A percentile compares a stretch with the other conserved stretches of the same genome.
Evolutionary conservation across 768 basidiomycete species (phyloP).

Genomic region (Mycena metata): DNA sequence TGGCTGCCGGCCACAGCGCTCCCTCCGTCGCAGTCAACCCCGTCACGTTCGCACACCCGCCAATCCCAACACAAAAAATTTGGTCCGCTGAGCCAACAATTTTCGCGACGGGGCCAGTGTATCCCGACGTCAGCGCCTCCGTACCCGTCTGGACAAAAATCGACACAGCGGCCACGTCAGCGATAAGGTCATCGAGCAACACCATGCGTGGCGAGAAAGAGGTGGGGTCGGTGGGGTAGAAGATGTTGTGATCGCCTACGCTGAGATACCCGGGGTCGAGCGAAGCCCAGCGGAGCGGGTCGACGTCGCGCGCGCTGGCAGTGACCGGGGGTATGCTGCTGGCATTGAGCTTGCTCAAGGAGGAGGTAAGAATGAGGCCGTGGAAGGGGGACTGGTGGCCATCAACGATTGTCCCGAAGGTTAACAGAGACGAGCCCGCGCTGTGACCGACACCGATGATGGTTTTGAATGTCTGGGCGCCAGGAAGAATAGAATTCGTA

Average conservation of each 20-base stretch:
- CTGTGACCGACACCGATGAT: constrained; percentile 16
- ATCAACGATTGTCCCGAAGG: constrained; percentile 6
- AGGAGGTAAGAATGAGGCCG: constrained; percentile 11
- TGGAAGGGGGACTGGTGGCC: constrained; percentile 9
- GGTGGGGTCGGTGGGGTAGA: constrained; percentile 12
- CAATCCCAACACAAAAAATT: too few species aligned
- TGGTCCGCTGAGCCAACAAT: too few species aligned
- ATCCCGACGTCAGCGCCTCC: too few species aligned
- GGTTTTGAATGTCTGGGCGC: constrained; percentile 7
- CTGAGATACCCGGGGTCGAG: constrained; percentile 15
- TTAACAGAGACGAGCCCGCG: constrained; percentile 6
- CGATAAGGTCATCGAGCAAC: too few species aligned
- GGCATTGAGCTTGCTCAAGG: neutral
- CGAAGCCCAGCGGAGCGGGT: neutral
- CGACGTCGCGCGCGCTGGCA: constrained; percentile 2
- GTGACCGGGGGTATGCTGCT: neutral
- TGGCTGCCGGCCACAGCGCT: too few species aligned
- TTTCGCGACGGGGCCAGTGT: too few species aligned
- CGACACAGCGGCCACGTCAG: too few species aligned
- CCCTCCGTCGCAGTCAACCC: too few species aligned
- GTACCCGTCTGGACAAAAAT: too few species aligned
- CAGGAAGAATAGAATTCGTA: constrained; percentile 2
- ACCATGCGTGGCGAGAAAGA: too few species aligned
- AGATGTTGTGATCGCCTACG: neutral
- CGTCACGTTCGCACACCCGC: too few species aligned